Conservation (phyloP, 202 grass and related monocot species). For the Carex arenaria region DNA sequence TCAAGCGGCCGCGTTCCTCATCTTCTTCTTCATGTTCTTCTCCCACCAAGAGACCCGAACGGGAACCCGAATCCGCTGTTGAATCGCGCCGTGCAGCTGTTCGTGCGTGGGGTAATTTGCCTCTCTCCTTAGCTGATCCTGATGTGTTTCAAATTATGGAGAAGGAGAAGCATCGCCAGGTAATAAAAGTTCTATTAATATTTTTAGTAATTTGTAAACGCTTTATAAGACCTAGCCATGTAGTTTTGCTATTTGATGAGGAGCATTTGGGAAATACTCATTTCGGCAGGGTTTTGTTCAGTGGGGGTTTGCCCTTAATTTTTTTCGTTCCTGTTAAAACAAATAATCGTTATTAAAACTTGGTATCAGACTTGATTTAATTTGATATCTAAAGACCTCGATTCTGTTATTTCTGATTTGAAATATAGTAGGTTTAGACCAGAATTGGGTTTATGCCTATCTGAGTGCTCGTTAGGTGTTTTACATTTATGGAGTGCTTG, state of each 20-base stretch:
- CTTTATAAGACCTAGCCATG: no score
- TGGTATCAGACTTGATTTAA: neutral
- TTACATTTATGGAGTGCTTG: neutral
- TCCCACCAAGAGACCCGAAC: conserved; percentile 38
- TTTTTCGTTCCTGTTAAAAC: neutral
- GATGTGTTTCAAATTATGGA: conserved; percentile 79
- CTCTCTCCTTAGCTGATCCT: conserved; percentile 60
- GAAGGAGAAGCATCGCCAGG: conserved; percentile 69
- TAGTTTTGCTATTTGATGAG: neutral
- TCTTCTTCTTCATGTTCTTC: conserved; percentile 64
- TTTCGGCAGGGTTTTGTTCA: neutral
- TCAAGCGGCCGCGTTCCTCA: conserved; percentile 69
- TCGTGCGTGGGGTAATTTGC: conserved; percentile 68
- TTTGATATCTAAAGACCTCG: neutral
- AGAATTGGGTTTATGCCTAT: neutral
- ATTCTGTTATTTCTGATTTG: neutral
- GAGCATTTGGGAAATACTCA: neutral
- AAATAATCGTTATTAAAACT: neutral
- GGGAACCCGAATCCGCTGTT: conserved; percentile 36
- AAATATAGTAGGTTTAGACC: neutral
- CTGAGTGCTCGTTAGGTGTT: neutral
- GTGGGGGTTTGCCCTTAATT: neutral
- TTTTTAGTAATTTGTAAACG: neutral
- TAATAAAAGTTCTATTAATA: neutral
- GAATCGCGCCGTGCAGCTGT: conserved; percentile 51